phyloP scores from a whole-genome alignment of 768 basidiomycete species.

The Trametes meyenii region DNA sequence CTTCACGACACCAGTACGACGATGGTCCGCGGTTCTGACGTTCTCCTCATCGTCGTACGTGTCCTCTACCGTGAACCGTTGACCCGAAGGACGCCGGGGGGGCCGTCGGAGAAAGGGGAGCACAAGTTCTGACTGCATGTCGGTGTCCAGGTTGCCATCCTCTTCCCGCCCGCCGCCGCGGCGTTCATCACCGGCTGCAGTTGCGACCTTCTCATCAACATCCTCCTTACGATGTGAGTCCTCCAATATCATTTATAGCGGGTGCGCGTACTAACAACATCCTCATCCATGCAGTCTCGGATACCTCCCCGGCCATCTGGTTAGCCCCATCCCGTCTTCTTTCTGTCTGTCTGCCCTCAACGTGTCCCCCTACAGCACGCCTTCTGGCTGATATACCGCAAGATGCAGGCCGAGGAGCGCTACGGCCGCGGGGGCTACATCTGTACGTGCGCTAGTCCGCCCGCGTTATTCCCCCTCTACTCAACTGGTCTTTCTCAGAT shows the following conservation, averaged over 20 bases:
- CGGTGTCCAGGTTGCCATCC: conserved; percentile 63
- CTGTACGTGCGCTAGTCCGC: conserved; percentile 53
- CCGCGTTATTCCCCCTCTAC: not conserved
- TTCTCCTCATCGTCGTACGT: conserved; percentile 76
- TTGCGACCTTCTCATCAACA: conserved; percentile 86
- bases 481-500: conserved; percentile 24
- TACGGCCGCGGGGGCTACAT: conserved; percentile 78
- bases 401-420: conserved; percentile 83
- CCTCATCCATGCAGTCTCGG: conserved; percentile 60
- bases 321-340: conserved; percentile 29
- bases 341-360: not conserved
- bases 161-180: conserved; percentile 83
- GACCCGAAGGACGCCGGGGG: too few species aligned
- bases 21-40: conserved; percentile 62
- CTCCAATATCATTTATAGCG: too few species aligned
- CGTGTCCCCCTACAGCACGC: conserved; percentile 53
- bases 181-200: conserved; percentile 80
- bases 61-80: not conserved
- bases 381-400: conserved; percentile 90
- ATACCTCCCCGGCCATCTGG: conserved; percentile 68
- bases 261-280: conserved; percentile 8
- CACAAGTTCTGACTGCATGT: not conserved
- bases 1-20: not conserved
- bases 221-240: conserved; percentile 72
- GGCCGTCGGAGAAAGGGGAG: not conserved